Evolutionary conservation across 208 protist species (phyloP), one percentile per base, ranked within the genome.

Genomic region (Leptomonas seymouri): DNA sequence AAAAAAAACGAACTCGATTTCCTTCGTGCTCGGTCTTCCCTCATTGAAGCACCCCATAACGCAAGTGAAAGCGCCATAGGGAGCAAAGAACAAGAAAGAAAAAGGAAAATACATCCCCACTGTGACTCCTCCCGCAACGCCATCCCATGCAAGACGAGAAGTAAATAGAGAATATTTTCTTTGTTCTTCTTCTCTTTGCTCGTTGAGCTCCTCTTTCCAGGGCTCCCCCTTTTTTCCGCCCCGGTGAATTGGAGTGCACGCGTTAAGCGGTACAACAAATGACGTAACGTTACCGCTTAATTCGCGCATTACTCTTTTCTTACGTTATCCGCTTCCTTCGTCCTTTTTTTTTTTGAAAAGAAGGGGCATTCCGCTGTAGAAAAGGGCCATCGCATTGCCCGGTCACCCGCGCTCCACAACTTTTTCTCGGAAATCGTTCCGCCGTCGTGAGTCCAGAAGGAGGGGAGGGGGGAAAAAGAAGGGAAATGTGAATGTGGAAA

Each of bases 341-440:
- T 63, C 27, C 3, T 51, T 55, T 67, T 66, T 60, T 2, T 71
- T 61, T 25, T 78, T 82, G 34, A 39, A 39, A 3, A 39, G 34
- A 9, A 9, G n/a, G n/a, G n/a, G n/a, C n/a, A n/a, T n/a, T n/a
- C n/a, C n/a, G n/a, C n/a, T n/a, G n/a, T n/a, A n/a, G n/a, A n/a
- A n/a, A n/a, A n/a, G n/a, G n/a, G n/a, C n/a, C n/a, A n/a, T n/a
- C n/a, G n/a, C n/a, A n/a, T n/a, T n/a, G n/a, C n/a, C n/a, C n/a
- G n/a, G n/a, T n/a, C n/a, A n/a, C 51, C 14, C 2, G 12, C 30
- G 51, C 51, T 56, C 27, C 3, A 27, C 51, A 25, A 5, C 18
- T 48, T 44, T 44, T 48, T 48, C 44, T 5, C 44, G 11, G 44
- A 9, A n/a, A 48, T 3, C 11, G 3, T 15, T 48, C 44, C 18